Conservation (phyloP, 768 basidiomycete species). For the Peribolospora kevripleyi region DNA sequence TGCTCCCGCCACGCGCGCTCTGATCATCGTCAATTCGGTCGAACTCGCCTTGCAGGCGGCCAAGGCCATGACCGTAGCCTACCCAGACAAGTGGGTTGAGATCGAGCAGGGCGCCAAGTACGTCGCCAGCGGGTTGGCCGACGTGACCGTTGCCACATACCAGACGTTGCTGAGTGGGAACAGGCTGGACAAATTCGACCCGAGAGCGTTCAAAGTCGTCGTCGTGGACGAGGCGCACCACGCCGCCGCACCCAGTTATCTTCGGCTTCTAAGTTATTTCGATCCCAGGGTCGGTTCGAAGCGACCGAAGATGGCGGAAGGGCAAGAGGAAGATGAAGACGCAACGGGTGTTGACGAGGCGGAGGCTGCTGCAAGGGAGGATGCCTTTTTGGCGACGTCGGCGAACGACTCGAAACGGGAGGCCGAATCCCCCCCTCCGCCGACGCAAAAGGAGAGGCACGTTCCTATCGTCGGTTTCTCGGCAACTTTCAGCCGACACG, state of each 20-base stretch:
- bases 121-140: constrained; percentile 51
- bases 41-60: constrained; percentile 78
- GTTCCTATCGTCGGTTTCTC: constrained; percentile 83
- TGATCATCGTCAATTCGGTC: constrained; percentile 70
- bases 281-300: constrained; percentile 21
- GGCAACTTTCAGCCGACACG: constrained; percentile 80
- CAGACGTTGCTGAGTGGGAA: constrained; percentile 16
- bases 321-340: too few relatives aligned
- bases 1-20: constrained; percentile 30
- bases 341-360: too few relatives aligned
- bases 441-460: neutral
- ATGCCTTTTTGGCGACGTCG: too few relatives aligned
- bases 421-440: too few relatives aligned
- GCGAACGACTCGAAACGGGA: too few relatives aligned
- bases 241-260: constrained; percentile 70
- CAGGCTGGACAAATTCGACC: constrained; percentile 10
- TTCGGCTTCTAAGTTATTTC: constrained; percentile 53
- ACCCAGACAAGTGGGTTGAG: constrained; percentile 57
- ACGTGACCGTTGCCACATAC: constrained; percentile 79
- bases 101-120: constrained; percentile 69
- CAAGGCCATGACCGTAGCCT: constrained; percentile 36
- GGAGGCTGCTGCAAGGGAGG: too few relatives aligned
- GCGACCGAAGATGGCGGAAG: neutral
- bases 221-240: constrained; percentile 45
- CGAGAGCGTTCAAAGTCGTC: constrained; percentile 6